Percentiles rank a stretch among this genome's conserved stretches.
These are phyloP conservation scores for Daldinia caldariorum DNA, from an alignment of 495 filamentous ascomycete genomes.

Conservation along the genomic window DNA sequence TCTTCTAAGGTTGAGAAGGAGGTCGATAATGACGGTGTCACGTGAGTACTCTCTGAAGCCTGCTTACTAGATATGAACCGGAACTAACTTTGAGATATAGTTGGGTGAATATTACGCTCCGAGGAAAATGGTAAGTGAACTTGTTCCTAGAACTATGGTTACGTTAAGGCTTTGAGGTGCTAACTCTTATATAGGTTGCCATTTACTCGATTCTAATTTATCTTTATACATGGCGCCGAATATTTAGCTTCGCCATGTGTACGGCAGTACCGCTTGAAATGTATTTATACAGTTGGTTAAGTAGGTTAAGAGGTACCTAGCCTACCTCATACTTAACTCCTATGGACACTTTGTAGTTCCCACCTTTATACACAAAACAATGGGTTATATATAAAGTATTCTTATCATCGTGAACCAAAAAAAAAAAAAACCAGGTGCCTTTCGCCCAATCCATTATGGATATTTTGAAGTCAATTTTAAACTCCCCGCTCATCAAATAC, in stretches of 20 bases:
- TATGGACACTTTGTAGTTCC: no score
- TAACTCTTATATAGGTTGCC: slow-evolving; percentile 62
- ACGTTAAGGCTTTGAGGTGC: slow-evolving; percentile 8
- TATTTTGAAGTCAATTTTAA: slow-evolving; percentile 4
- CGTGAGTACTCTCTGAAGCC: slow-evolving; percentile 36
- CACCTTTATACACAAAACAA: no score
- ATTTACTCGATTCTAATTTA: slow-evolving; percentile 66
- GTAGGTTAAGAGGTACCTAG: no score
- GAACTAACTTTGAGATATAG: slow-evolving; percentile 55
- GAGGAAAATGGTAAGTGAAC: slow-evolving; percentile 87
- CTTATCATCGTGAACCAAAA: background rate
- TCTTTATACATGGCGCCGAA: background rate
- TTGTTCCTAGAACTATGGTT: background rate
- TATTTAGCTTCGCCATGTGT: background rate
- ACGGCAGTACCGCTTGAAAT: no score
- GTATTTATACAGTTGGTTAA: background rate
- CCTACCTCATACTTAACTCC: no score
- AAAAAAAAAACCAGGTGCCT: background rate
- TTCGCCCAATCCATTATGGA: background rate
- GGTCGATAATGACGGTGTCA: slow-evolving; percentile 76
- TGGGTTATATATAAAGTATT: slow-evolving; percentile 1
- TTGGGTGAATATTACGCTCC: slow-evolving; percentile 92
- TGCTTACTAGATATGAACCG: background rate
- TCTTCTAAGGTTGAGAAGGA: slow-evolving; percentile 96
- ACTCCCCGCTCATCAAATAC: slow-evolving; percentile 17